A percentile compares a stretch with the other conserved stretches of the same genome.
Conservation (phyloP, 495 filamentous ascomycete species). For the Hyaloscypha hepaticicola region DNA sequence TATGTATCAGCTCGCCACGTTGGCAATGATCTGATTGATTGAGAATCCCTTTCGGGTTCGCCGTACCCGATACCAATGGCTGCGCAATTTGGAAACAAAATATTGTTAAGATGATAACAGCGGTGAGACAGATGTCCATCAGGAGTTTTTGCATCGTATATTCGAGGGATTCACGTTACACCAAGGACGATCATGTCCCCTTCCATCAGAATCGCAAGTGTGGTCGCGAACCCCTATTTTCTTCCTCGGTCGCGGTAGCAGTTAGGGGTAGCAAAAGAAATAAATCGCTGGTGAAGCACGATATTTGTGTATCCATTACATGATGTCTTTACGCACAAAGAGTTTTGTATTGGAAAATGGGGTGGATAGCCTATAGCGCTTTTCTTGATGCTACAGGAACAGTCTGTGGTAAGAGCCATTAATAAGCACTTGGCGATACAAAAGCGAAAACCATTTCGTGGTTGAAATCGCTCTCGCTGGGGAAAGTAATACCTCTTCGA, state of each 20-base stretch:
- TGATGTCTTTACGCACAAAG: no score
- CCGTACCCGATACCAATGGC: neutral
- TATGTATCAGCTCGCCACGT: neutral
- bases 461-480: no score
- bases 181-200: neutral
- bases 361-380: no score
- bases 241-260: neutral
- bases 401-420: no score
- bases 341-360: no score
- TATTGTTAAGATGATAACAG: neutral
- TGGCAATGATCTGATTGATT: neutral
- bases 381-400: no score
- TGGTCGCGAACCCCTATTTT: neutral
- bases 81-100: neutral
- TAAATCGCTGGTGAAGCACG: no score
- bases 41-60: neutral
- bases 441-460: no score
- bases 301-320: no score
- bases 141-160: neutral
- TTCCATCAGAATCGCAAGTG: neutral
- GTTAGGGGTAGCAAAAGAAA: neutral
- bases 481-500: no score
- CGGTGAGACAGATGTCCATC: neutral
- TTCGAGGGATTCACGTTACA: neutral
- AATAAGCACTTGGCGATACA: no score